Conservation (phyloP, 1,139 yeast species). For the Scheffersomyces segobiensis region DNA sequence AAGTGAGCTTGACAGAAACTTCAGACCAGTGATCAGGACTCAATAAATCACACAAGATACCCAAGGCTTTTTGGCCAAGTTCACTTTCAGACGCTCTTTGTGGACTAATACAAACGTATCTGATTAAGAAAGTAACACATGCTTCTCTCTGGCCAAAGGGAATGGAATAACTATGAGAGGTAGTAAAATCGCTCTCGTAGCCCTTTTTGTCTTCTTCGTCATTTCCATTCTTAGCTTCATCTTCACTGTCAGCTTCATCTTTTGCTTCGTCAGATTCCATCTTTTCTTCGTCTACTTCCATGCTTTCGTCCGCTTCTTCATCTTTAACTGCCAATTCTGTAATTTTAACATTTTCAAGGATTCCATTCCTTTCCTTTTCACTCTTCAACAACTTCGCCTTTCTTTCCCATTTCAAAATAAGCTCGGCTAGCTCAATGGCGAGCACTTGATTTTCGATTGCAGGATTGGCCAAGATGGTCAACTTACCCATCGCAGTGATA, state of each 20-base stretch:
- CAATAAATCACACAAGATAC: conserved; percentile 69
- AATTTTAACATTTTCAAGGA: conserved; percentile 1
- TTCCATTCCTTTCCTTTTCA: neutral
- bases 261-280: conserved; percentile 17
- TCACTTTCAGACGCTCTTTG: conserved; percentile 85
- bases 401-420: conserved; percentile 84
- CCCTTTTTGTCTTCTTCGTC: conserved; percentile 6
- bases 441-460: conserved; percentile 79
- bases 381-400: conserved; percentile 30
- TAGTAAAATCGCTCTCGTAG: conserved; percentile 32
- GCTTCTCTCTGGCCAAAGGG: conserved; percentile 87
- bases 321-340: conserved; percentile 5
- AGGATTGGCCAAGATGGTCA: conserved; percentile 78
- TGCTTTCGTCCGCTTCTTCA: conserved; percentile 5
- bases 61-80: conserved; percentile 77
- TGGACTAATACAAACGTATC: conserved; percentile 86
- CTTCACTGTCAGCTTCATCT: conserved; percentile 14
- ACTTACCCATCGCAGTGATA: conserved; percentile 92
- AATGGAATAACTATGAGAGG: conserved; percentile 52
- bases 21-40: conserved; percentile 83
- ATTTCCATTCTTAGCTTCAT: conserved; percentile 1
- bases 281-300: conserved; percentile 13
- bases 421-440: conserved; percentile 87
- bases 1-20: conserved; percentile 76
- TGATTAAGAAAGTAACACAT: conserved; percentile 83